phyloP scores from a whole-genome alignment of 2,329 filamentous ascomycete species.

The Didymella arachidicola region DNA sequence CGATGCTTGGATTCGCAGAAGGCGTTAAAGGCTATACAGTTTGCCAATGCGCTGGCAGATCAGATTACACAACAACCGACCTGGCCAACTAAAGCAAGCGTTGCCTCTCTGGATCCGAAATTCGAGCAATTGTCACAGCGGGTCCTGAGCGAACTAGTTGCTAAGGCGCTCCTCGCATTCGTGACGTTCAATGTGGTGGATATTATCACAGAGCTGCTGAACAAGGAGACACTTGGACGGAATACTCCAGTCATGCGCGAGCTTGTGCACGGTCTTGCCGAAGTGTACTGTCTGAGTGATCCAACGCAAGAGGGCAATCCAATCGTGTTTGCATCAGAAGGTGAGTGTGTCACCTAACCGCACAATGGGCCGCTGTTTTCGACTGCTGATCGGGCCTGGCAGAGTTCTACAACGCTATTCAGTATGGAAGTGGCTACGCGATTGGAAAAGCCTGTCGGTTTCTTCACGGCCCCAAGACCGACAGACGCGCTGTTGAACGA shows the following conservation, averaged over 20 bases:
- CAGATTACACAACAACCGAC: slow-evolving; percentile 60
- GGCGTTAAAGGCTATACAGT: slow-evolving; percentile 71
- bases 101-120: slow-evolving; percentile 60
- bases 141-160: slow-evolving; percentile 68
- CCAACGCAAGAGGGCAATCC: slow-evolving; percentile 74
- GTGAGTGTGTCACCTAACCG: slow-evolving; percentile 47
- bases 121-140: slow-evolving; percentile 67
- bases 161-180: slow-evolving; percentile 73
- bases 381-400: background rate
- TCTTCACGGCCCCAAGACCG: slow-evolving; percentile 75
- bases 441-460: slow-evolving; percentile 80
- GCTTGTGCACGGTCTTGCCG: slow-evolving; percentile 73
- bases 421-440: slow-evolving; percentile 74
- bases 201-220: slow-evolving; percentile 71
- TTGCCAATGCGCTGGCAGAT: slow-evolving; percentile 70
- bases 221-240: slow-evolving; percentile 70
- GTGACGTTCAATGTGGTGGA: slow-evolving; percentile 71
- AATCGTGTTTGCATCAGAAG: slow-evolving; percentile 76
- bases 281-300: slow-evolving; percentile 78
- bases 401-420: slow-evolving; percentile 75
- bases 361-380: background rate
- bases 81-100: slow-evolving; percentile 35
- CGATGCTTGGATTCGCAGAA: slow-evolving; percentile 75
- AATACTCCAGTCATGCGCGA: slow-evolving; percentile 68
- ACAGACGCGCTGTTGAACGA: slow-evolving; percentile 66